Evolutionary conservation across 768 basidiomycete genomes (phyloP).

Genomic region (Phylloporus arenicola): DNA sequence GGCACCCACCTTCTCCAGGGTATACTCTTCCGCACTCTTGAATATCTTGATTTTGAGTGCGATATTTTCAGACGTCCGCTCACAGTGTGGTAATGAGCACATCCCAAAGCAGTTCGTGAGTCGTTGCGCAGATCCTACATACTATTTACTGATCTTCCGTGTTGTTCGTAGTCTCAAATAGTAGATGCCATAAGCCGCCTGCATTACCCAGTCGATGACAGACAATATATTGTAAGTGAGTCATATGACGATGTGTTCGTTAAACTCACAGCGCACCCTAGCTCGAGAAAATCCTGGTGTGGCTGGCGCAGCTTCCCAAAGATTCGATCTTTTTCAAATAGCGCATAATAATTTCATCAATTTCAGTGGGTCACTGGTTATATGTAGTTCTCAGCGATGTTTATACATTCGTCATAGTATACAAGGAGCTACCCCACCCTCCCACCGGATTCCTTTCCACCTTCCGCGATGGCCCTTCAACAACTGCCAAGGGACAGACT

Average conservation of each 20-base stretch:
- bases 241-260: background rate
- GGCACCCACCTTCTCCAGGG: no score
- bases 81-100: no score
- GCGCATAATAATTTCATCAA: slow-evolving; percentile 49
- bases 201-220: slow-evolving; percentile 48
- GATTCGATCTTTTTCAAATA: slow-evolving; percentile 25
- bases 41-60: no score
- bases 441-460: slow-evolving; percentile 47
- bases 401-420: slow-evolving; percentile 40
- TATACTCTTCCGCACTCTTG: no score
- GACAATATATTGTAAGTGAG: slow-evolving; percentile 49
- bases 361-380: slow-evolving; percentile 41
- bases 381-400: background rate
- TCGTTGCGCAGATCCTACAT: no score
- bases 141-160: no score
- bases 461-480: slow-evolving; percentile 2
- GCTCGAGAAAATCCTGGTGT: slow-evolving; percentile 57
- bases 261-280: slow-evolving; percentile 20
- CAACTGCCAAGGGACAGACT: slow-evolving; percentile 2
- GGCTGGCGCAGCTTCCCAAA: slow-evolving; percentile 51
- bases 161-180: no score
- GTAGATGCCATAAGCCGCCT: slow-evolving; percentile 42
- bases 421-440: slow-evolving; percentile 77
- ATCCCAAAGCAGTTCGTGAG: no score
- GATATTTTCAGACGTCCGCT: no score